Evolutionary conservation across 495 filamentous ascomycete genomes (phyloP).

Genomic region (Trypethelium eluteriae): DNA sequence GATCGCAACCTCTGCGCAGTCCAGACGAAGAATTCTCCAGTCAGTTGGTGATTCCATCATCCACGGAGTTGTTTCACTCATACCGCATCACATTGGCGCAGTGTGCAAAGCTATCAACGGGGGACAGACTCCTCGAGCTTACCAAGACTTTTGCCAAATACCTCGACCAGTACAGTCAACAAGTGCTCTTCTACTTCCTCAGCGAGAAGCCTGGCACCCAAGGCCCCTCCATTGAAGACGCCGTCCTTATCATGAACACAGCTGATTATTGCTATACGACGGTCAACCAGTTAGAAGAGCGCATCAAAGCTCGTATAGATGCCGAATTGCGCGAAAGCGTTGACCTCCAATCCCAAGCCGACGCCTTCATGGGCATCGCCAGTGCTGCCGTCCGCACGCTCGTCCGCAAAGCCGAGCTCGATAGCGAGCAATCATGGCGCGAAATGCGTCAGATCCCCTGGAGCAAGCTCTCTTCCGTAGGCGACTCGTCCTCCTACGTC

Average conservation of each 20-base stretch:
- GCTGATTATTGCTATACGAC: constrained; percentile 96
- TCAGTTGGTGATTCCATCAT: constrained; percentile 83
- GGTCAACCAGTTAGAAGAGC: constrained; percentile 84
- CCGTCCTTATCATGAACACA: constrained; percentile 83
- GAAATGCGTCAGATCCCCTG: constrained; percentile 98
- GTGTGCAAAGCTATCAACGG: constrained; percentile 91
- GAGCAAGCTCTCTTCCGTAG: constrained; percentile 88
- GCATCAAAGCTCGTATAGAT: constrained; percentile 84
- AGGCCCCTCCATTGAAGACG: constrained; percentile 63
- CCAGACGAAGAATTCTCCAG: constrained; percentile 87
- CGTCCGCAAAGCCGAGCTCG: constrained; percentile 72
- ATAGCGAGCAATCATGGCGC: constrained; percentile 79
- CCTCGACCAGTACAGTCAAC: constrained; percentile 89
- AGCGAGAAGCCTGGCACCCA: constrained; percentile 43
- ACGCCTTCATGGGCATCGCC: constrained; percentile 91
- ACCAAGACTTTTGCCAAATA: constrained; percentile 84
- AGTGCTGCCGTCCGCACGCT: constrained; percentile 77
- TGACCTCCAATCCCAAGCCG: constrained; percentile 84
- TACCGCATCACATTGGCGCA: constrained; percentile 86
- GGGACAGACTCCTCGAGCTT: constrained; percentile 75
- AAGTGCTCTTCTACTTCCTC: constrained; percentile 76
- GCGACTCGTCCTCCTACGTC: constrained; percentile 90
- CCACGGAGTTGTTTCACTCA: constrained; percentile 94
- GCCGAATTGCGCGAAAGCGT: constrained; percentile 63
- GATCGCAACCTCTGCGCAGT: constrained; percentile 68